Evolutionary conservation across 768 basidiomycete genomes (phyloP).

Genomic region (Solioccasus polychromus): DNA sequence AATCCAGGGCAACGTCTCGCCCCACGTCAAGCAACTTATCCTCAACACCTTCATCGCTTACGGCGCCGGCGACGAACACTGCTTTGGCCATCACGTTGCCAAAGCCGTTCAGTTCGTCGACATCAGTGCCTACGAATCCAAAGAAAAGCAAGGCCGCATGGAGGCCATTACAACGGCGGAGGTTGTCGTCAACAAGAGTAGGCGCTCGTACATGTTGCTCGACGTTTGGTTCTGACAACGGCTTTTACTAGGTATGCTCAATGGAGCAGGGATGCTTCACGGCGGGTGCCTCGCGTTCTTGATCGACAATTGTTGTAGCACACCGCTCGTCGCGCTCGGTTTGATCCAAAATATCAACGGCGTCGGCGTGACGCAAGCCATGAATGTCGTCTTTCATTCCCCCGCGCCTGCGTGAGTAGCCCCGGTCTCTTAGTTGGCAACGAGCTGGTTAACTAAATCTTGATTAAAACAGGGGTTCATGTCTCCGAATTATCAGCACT

Average conservation of each 20-base stretch:
- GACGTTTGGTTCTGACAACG: slow-evolving; percentile 1
- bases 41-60: slow-evolving; percentile 67
- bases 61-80: slow-evolving; percentile 63
- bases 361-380: slow-evolving; percentile 71
- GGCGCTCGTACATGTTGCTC: slow-evolving; percentile 14
- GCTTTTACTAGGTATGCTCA: slow-evolving; percentile 59
- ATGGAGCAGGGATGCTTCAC: slow-evolving; percentile 73
- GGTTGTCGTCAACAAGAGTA: slow-evolving; percentile 59
- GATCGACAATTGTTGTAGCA: slow-evolving; percentile 71
- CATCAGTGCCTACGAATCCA: slow-evolving; percentile 48
- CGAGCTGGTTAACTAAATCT: slow-evolving; percentile 5
- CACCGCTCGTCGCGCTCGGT: slow-evolving; percentile 66
- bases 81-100: slow-evolving; percentile 62
- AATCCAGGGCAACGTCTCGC: slow-evolving; percentile 62
- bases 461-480: slow-evolving; percentile 46
- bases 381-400: slow-evolving; percentile 69
- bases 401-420: slow-evolving; percentile 61
- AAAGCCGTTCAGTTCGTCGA: slow-evolving; percentile 59
- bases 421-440: not conserved
- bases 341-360: slow-evolving; percentile 59
- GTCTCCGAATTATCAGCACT: slow-evolving; percentile 57
- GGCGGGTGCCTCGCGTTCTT: slow-evolving; percentile 75
- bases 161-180: slow-evolving; percentile 65
- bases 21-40: slow-evolving; percentile 62
- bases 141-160: slow-evolving; percentile 47